Percentiles rank a stretch among this genome's conserved stretches.
These are phyloP conservation scores for Pythium coloratum DNA, from an alignment of 352 stramenopile genomes.

Conservation along the genomic window DNA sequence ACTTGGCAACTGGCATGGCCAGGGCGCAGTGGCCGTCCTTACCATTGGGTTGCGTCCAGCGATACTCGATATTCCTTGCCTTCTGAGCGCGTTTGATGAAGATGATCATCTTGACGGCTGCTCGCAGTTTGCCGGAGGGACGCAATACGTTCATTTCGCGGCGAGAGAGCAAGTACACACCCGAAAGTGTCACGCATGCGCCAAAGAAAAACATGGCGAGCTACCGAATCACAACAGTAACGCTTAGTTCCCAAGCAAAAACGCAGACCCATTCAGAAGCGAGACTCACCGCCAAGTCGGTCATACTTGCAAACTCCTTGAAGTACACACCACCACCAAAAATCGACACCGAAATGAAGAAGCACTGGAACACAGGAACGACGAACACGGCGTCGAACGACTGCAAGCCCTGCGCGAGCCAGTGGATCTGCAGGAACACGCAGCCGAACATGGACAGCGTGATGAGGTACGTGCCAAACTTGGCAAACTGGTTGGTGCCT, in stretches of 20 bases:
- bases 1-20: conserved; percentile 14
- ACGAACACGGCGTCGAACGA: conserved; percentile 88
- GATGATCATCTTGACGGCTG: conserved; percentile 52
- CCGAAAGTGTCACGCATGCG: conserved; percentile 64
- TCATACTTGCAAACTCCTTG: conserved; percentile 73
- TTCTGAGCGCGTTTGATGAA: conserved; percentile 73
- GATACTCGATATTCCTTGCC: conserved; percentile 46
- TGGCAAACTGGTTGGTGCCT: conserved; percentile 72
- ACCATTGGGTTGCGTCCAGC: conserved; percentile 34
- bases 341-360: conserved; percentile 91
- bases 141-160: conserved; percentile 68
- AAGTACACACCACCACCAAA: conserved; percentile 90
- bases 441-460: conserved; percentile 75
- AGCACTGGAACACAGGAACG: conserved; percentile 86
- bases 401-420: conserved; percentile 80
- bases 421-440: conserved; percentile 88
- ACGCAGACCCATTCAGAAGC: not conserved
- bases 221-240: no score
- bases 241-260: not conserved
- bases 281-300: conserved; percentile 35
- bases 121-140: conserved; percentile 44
- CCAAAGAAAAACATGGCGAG: conserved; percentile 76
- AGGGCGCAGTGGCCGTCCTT: conserved; percentile 11
- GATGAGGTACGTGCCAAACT: conserved; percentile 77
- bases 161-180: conserved; percentile 66